These are phyloP conservation scores for Sporothrix brasiliensis DNA, from an alignment of 2,329 filamentous ascomycete species.

Conservation along the genomic window DNA sequence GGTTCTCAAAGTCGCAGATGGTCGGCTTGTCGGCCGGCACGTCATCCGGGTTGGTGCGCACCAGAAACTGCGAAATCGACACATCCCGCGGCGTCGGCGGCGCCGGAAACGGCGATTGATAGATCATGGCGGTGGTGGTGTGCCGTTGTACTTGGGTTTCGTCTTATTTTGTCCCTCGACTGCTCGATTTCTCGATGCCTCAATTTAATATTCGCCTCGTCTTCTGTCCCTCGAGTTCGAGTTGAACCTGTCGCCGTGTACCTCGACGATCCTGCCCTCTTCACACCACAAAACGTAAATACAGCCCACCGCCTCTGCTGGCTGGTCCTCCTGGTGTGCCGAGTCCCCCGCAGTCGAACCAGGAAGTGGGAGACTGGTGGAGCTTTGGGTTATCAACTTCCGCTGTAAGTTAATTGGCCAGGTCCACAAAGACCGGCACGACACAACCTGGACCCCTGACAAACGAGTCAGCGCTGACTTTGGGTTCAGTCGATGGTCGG, in stretches of 20 bases:
- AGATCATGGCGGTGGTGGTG: slow-evolving; percentile 22
- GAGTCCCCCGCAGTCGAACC: neutral
- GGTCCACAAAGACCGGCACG: neutral
- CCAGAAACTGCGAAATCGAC: slow-evolving; percentile 39
- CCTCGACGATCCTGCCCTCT: neutral
- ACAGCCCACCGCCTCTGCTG: neutral
- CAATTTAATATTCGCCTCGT: neutral
- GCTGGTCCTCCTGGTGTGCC: neutral
- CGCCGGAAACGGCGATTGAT: slow-evolving; percentile 22
- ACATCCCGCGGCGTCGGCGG: slow-evolving; percentile 35
- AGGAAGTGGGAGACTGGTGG: neutral
- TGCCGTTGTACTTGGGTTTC: neutral
- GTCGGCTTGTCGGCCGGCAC: slow-evolving; percentile 36
- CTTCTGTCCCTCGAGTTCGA: neutral
- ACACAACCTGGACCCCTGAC: neutral
- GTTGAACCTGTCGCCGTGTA: neutral
- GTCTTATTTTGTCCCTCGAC: neutral
- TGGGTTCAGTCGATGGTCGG: neutral
- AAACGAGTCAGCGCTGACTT: slow-evolving; percentile 8
- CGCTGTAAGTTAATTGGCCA: slow-evolving; percentile 28
- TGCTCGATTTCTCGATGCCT: neutral
- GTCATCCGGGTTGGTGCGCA: slow-evolving; percentile 39
- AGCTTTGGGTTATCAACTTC: slow-evolving; percentile 10
- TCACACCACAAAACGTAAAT: neutral
- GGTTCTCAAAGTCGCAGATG: slow-evolving; percentile 38